Evolutionary conservation across 768 basidiomycete genomes (phyloP).

Genomic region (Kwoniella bestiolae): DNA sequence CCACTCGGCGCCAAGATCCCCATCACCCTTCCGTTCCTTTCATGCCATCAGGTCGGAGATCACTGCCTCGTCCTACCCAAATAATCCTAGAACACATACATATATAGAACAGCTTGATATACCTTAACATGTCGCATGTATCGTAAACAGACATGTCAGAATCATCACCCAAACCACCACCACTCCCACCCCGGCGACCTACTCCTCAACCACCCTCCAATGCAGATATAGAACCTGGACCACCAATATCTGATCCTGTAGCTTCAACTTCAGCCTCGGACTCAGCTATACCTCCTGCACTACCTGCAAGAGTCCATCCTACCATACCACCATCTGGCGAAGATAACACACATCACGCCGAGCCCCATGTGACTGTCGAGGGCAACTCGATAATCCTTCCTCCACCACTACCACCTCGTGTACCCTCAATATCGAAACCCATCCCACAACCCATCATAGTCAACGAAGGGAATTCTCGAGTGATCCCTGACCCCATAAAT

Average conservation of each 20-base stretch:
- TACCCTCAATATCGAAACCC: not conserved
- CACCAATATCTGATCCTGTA: not conserved
- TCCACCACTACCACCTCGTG: slow-evolving; percentile 10
- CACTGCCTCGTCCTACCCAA: not conserved
- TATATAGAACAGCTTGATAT: not conserved
- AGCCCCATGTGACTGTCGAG: not conserved
- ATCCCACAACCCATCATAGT: not conserved
- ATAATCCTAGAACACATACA: not conserved
- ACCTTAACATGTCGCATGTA: not conserved
- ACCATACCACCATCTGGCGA: not conserved
- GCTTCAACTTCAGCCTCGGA: no score
- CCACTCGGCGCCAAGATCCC: not conserved
- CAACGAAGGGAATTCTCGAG: not conserved
- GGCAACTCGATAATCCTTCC: not conserved
- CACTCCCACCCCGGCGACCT: slow-evolving; percentile 13
- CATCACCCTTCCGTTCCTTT: not conserved
- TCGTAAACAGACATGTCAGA: not conserved
- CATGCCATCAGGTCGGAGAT: not conserved
- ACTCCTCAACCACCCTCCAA: not conserved
- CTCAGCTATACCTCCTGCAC: not conserved
- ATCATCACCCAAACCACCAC: slow-evolving; percentile 8
- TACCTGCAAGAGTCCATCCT: not conserved
- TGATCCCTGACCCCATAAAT: not conserved
- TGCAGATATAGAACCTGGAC: not conserved
- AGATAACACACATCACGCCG: not conserved